Conservation (phyloP, 208 protist species). For the Acanthamoeba sp. region DNA sequence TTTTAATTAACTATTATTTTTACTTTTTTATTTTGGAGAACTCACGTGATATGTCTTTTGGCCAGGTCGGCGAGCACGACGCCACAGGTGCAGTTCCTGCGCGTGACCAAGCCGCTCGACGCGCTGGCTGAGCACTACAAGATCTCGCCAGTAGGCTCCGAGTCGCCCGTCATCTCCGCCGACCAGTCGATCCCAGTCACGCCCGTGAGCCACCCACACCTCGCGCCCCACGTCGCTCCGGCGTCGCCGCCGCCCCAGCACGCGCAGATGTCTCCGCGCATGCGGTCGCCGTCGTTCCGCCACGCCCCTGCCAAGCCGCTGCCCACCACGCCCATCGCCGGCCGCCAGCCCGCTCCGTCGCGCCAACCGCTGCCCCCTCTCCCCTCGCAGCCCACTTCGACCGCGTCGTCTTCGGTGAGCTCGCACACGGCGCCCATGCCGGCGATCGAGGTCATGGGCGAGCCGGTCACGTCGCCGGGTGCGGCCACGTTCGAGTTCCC, state of each 20-base stretch:
- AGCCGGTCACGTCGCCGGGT: neutral
- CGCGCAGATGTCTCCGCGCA: neutral
- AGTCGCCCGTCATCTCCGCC: neutral
- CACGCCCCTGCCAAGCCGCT: neutral
- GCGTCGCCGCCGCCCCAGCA: neutral
- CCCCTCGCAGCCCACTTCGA: neutral
- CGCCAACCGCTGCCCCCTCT: neutral
- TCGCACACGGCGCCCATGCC: slow-evolving; percentile 37
- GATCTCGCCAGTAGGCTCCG: neutral
- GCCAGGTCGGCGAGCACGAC: neutral
- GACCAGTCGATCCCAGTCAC: neutral
- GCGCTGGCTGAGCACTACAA: slow-evolving; percentile 20
- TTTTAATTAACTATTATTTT: slow-evolving; percentile 12
- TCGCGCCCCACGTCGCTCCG: neutral
- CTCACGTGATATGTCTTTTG: no score
- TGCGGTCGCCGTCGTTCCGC: slow-evolving; percentile 30
- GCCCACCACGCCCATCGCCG: neutral
- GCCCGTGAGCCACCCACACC: slow-evolving; percentile 38
- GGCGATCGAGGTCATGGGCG: neutral
- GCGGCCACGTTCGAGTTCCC: slow-evolving; percentile 6
- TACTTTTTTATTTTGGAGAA: no score
- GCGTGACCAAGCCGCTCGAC: slow-evolving; percentile 32
- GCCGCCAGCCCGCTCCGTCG: neutral
- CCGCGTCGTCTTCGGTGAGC: neutral
- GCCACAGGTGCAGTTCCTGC: slow-evolving; percentile 42